phyloP scores from a whole-genome alignment of 2,329 filamentous ascomycete genomes.

The Trichoderma endophyticum region DNA sequence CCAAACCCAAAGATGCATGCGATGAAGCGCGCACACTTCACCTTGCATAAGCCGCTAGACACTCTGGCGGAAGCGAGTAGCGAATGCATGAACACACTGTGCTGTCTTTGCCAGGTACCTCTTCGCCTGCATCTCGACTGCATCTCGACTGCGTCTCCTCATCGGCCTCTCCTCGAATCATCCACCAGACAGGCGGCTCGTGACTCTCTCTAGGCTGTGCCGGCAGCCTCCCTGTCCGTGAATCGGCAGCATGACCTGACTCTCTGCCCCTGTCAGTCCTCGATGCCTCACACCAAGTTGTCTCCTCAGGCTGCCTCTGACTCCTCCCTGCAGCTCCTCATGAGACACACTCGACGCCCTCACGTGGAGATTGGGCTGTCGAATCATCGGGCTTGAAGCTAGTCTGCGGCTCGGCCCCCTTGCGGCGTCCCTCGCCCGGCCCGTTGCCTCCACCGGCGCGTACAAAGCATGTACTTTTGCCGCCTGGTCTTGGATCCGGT shows the following conservation, averaged over 20 bases:
- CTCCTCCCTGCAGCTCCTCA: constrained; percentile 16
- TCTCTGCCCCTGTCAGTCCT: neutral
- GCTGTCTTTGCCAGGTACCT: neutral
- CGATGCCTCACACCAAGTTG: neutral
- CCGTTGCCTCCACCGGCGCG: constrained; percentile 13
- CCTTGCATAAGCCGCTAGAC: neutral
- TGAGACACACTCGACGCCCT: constrained; percentile 6
- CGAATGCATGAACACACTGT: constrained; percentile 8
- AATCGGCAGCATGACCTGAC: constrained; percentile 13
- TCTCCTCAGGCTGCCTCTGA: neutral
- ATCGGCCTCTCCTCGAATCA: constrained; percentile 6
- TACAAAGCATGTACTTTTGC: neutral
- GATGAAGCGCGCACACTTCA: constrained; percentile 8
- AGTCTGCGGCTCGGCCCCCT: constrained; percentile 17
- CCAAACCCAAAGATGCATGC: neutral
- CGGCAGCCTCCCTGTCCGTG: neutral
- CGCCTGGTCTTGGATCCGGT: neutral
- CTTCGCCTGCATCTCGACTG: neutral
- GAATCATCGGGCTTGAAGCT: neutral
- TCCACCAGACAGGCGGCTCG: constrained; percentile 1
- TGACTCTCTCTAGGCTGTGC: constrained; percentile 6
- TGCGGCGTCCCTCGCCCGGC: constrained; percentile 7
- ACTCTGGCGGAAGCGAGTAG: neutral
- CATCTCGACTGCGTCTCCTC: neutral
- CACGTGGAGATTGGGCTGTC: constrained; percentile 1